Evolutionary conservation across 225 moss, liverwort and hornwort genomes (phyloP), one percentile per base, ranked within the genome.

Genomic region (Marchantia paleacea): DNA sequence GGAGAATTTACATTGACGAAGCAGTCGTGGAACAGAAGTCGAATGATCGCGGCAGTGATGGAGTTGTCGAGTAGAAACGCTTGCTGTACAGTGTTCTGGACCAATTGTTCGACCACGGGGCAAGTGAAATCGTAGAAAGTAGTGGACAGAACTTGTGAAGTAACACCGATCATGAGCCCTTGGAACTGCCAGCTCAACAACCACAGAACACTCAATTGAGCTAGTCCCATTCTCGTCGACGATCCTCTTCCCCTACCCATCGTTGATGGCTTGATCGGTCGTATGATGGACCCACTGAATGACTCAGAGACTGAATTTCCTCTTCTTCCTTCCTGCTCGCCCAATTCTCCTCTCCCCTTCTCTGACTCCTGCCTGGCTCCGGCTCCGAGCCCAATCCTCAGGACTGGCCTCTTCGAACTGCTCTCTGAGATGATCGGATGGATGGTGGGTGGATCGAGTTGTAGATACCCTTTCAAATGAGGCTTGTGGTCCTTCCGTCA

Each of bases 1-100:
- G 62, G 24, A 22, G 22, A 8, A 70, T 73, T 78, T 76, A 88
- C 83, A 8, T 25, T 14, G 19, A 84, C 84, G 62, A 88, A 85
- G 83, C 87, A 88, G 49, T 88, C 87, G 61, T 88, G 87, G 64
- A 88, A 88, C 2, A 85, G 51, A 24, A 88, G 75, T 20, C 87
- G 87, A 50, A 88, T 58, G 47, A 88, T 57, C 24, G 82, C 63
- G 67, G 87, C 85, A 7, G 80, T 57, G 62, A 88, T 80, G 72
- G 85, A 79, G 72, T 88, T 85, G 75, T 88, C 87, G 7, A 14
- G 1, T 1, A 88, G 85, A 63, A 88, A 88, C 18, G 82, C 85
- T 78, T 88, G 87, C 13, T 77, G 2, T 30, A 88, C 87, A 6
- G 80, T 77, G 69, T 85, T 88, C 2, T 72, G 78, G 50, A 88